Evolutionary conservation across 306 rosid species (phyloP).

Genomic region (Cucurbita maxima): DNA sequence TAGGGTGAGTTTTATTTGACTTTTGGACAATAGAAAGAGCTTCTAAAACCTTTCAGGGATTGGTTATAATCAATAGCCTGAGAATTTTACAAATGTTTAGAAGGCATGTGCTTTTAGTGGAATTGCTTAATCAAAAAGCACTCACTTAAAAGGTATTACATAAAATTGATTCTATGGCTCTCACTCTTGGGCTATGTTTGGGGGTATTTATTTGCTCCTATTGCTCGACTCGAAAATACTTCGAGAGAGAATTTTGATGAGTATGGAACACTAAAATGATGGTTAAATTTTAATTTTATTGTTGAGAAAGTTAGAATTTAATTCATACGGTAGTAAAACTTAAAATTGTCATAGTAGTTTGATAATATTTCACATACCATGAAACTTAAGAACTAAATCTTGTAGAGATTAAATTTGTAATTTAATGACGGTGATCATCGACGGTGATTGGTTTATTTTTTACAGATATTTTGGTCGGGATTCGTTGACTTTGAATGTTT

Average conservation of each 20-base stretch:
- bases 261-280: not conserved
- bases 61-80: not conserved
- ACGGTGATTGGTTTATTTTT: not conserved
- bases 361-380: too few relatives aligned
- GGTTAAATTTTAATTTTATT: too few relatives aligned
- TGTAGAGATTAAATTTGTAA: too few relatives aligned
- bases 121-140: not conserved
- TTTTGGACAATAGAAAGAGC: not conserved
- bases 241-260: not conserved
- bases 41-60: not conserved
- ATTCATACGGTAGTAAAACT: too few relatives aligned
- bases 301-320: not conserved
- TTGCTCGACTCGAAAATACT: not conserved
- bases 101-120: not conserved
- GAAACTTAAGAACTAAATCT: too few relatives aligned
- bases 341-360: too few relatives aligned
- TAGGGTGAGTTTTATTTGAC: not conserved
- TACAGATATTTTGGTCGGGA: not conserved
- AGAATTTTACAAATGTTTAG: not conserved
- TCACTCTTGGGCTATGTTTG: not conserved
- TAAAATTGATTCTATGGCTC: not conserved
- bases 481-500: slow-evolving; percentile 3
- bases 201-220: not conserved
- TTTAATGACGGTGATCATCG: too few relatives aligned
- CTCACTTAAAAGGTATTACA: not conserved